phyloP scores from a whole-genome alignment of 2,329 filamentous ascomycete genomes.

The Tolypocladium paradoxum region DNA sequence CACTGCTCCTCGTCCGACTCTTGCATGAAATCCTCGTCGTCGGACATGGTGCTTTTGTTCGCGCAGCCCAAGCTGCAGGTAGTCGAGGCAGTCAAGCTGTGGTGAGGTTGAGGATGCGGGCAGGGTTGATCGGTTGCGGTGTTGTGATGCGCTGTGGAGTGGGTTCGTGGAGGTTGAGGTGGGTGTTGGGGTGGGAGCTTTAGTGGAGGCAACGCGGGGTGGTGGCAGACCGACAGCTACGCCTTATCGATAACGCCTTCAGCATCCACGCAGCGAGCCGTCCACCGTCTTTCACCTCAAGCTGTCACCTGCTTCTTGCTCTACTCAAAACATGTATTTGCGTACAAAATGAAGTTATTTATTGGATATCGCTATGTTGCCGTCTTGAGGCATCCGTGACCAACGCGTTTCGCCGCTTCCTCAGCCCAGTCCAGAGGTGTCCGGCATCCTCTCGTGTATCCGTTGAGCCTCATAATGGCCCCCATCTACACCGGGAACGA shows the following conservation, averaged over 20 bases:
- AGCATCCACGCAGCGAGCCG: no score
- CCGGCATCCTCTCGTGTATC: background rate
- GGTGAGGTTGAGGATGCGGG: background rate
- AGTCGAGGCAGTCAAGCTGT: background rate
- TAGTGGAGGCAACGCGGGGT: background rate
- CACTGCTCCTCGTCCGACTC: slow-evolving; percentile 36
- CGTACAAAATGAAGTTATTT: background rate
- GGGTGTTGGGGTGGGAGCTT: background rate
- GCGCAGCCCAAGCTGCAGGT: background rate
- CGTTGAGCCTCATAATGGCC: background rate
- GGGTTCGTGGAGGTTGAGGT: background rate
- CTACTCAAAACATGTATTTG: background rate
- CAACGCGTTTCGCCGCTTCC: background rate
- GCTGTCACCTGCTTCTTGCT: no score
- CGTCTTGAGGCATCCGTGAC: background rate
- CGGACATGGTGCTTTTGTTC: slow-evolving; percentile 29
- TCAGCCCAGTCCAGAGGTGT: background rate
- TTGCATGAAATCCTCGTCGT: slow-evolving; percentile 40
- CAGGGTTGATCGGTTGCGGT: background rate
- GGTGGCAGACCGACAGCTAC: no score
- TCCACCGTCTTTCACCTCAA: no score
- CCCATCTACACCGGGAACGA: background rate
- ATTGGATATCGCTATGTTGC: background rate
- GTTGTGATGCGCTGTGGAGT: background rate
- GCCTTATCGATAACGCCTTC: background rate